Base-by-base conservation (phyloP, 306 rosid species). In the barrel medic (Medicago truncatula) region DNA sequence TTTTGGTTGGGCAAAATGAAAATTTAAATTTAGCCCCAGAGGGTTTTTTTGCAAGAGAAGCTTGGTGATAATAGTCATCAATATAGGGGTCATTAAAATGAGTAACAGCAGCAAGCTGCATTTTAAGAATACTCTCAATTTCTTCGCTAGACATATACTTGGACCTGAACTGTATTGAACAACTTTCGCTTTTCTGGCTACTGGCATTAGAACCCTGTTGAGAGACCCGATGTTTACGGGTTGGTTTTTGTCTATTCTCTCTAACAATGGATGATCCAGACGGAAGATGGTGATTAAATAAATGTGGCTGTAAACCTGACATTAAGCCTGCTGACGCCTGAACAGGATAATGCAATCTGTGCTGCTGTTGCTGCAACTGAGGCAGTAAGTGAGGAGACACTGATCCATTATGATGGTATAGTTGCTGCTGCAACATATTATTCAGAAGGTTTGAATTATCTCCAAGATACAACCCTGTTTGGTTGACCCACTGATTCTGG, bases 371-470 rank as follows among this genome's bases (percentile, higher is more conserved):
- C 84, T 77, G 88, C 84, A 85, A 79, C 65, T 87, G 90, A 62
- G 74, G 36, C 82, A 82, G 57, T 63, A 87, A 61, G 52, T 87
- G 88, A 47, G 87, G 82, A 53, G 88, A 25, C 53, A 82, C 10
- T 65, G 86, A 59, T 61, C 87, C 87, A 67, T 70, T 77, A 28
- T 58, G 96, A 78, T 78, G 92, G 68, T 88, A 83, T 36, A 90
- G 84, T 78, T 91, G 97, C 65, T 89, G 98, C 83, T 91, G 98
- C 90, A 92, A 75, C 83, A 92, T 82, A 82, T 80, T 87, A 81
- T 82, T 87, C 39, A 90, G 75, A 39, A 93, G 87, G 70, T 78
- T 83, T 16, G 96, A 57, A 72, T 83, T 85, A 85, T 87, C 92
- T 20, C 92, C 87, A 41, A 89, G 81, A 85, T 79, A 77, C 20